These are phyloP conservation scores for Immersiporthe knoxdaviesiana DNA, from an alignment of 2,329 filamentous ascomycete genomes.

Conservation along the genomic window DNA sequence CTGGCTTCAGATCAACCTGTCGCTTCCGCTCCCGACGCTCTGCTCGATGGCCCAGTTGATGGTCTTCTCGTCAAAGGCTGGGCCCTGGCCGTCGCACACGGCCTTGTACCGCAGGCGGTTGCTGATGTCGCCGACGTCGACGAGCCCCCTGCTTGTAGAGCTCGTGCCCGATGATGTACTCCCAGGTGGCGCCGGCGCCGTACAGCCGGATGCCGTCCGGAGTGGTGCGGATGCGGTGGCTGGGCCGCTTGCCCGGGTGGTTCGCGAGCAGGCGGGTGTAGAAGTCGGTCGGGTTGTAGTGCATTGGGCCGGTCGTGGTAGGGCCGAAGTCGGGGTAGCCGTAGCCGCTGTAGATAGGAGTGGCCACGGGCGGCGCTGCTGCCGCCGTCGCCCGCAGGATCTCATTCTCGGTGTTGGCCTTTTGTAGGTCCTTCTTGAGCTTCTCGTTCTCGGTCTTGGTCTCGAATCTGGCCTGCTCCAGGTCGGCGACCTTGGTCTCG, in stretches of 20 bases:
- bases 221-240: slow-evolving; percentile 70
- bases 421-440: slow-evolving; percentile 81
- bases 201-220: slow-evolving; percentile 71
- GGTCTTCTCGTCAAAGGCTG: slow-evolving; percentile 80
- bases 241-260: slow-evolving; percentile 65
- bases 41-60: slow-evolving; percentile 76
- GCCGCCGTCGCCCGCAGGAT: slow-evolving; percentile 80
- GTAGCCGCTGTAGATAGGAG: slow-evolving; percentile 32
- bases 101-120: slow-evolving; percentile 75
- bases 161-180: slow-evolving; percentile 81
- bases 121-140: slow-evolving; percentile 82
- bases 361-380: slow-evolving; percentile 30
- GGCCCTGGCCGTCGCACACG: slow-evolving; percentile 83
- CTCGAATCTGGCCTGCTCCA: slow-evolving; percentile 74
- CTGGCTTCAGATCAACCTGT: slow-evolving; percentile 63
- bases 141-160: slow-evolving; percentile 74
- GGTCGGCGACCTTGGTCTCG: slow-evolving; percentile 77
- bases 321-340: slow-evolving; percentile 47
- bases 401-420: slow-evolving; percentile 87
- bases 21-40: slow-evolving; percentile 75
- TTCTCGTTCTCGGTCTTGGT: slow-evolving; percentile 84
- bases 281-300: slow-evolving; percentile 73
- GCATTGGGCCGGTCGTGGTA: slow-evolving; percentile 67
- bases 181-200: slow-evolving; percentile 82
- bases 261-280: slow-evolving; percentile 65